Evolutionary conservation across 805 yeast genomes (phyloP).

Genomic region (Yamadazyma tumulicola): DNA sequence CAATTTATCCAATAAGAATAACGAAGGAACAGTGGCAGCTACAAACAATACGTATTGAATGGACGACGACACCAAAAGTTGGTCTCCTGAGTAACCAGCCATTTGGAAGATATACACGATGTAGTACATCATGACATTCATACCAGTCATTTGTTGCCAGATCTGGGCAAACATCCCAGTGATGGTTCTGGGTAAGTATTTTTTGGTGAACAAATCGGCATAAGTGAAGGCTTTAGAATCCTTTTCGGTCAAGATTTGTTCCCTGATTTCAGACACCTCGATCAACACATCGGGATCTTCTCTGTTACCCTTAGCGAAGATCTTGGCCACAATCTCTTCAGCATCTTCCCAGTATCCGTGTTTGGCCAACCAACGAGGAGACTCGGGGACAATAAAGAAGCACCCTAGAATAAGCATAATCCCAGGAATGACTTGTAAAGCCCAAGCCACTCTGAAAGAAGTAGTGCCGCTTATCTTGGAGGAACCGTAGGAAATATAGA

Average conservation of each 20-base stretch:
- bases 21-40: slow-evolving; percentile 55
- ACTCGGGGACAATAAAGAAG: slow-evolving; percentile 28
- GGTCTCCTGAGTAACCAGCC: slow-evolving; percentile 55
- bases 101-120: slow-evolving; percentile 59
- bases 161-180: slow-evolving; percentile 50
- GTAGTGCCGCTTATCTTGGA: slow-evolving; percentile 34
- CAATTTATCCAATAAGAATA: slow-evolving; percentile 50
- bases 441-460: slow-evolving; percentile 35
- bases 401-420: slow-evolving; percentile 19
- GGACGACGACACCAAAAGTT: slow-evolving; percentile 50
- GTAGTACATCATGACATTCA: slow-evolving; percentile 66
- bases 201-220: slow-evolving; percentile 45
- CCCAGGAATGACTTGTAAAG: slow-evolving; percentile 28
- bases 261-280: slow-evolving; percentile 28
- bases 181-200: slow-evolving; percentile 44
- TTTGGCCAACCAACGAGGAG: slow-evolving; percentile 32
- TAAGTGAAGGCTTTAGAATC: slow-evolving; percentile 42
- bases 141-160: slow-evolving; percentile 62
- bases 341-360: slow-evolving; percentile 29
- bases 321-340: slow-evolving; percentile 25
- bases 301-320: slow-evolving; percentile 24
- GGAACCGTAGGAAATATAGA: slow-evolving; percentile 49
- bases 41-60: slow-evolving; percentile 53
- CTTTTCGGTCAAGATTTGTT: slow-evolving; percentile 48
- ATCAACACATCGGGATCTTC: slow-evolving; percentile 26